Evolutionary conservation across 2,329 filamentous ascomycete species (phyloP), one percentile per base, ranked within the genome.

Genomic region (Fonsecaea erecta): DNA sequence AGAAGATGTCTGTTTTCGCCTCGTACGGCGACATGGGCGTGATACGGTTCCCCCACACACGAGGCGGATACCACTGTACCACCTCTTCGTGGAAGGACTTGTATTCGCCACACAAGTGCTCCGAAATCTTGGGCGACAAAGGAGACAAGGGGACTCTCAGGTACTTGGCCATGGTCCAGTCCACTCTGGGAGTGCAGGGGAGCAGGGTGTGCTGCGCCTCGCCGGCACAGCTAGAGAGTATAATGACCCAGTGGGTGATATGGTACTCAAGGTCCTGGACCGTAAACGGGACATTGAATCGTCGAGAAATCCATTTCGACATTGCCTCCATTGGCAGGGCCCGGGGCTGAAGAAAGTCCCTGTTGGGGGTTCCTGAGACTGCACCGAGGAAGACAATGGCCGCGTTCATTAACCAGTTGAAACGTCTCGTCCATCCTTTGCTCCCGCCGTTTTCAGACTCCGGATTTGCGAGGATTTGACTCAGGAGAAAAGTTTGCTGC

Each of bases 321-420:
- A 53, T 30, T n/a, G 26, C 51, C 7, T n/a, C 24, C 26, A 53
- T 16, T 30, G 26, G 30, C 24, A 53, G 12, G 9, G 51, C 14
- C n/a, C 51, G 51, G 8, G 51, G 51, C 26, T 32, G 3, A 11
- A 32, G 24, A 21, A 32, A 34, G 9, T 28, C 26, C 26, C 30
- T 34, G 7, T 14, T 30, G 26, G 32, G 6, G 26, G 51, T 8
- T 30, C 12, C 9, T 7, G 26, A 18, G 16, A n/a, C 11, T n/a
- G 26, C 51, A 12, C 51, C 24, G 1, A 53, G 5, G 51, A 32
- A 53, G 30, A 53, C 5, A 53, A 53, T 53, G 26, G 51, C 51
- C 51, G 51, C 51, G 16, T 53, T 53, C 51, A 53, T 53, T 26
- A 53, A 26, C 51, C 51, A 53, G 12, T 53, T 53, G 30, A 53